phyloP scores from a whole-genome alignment of 108 stramenopile species.

The Craspedostauros australis region DNA sequence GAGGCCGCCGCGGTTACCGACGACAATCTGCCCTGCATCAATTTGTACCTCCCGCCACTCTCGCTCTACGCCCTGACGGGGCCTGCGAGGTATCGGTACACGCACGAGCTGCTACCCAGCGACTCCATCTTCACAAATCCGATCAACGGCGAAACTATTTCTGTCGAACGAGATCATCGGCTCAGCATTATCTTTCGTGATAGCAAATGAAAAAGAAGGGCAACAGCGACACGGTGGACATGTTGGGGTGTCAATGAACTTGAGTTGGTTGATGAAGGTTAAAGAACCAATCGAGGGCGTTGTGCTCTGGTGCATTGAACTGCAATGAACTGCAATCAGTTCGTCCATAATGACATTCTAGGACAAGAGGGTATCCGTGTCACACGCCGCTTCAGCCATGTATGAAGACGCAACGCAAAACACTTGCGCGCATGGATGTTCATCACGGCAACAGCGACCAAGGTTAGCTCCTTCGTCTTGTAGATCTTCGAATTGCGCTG shows the following conservation, averaged over 20 bases:
- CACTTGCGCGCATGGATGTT: no score
- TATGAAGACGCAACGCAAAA: no score
- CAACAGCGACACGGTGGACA: no score
- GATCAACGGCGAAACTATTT: constrained; percentile 10
- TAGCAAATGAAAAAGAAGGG: constrained; percentile 29
- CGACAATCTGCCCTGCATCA: no score
- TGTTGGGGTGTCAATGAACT: no score
- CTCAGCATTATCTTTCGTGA: constrained; percentile 80
- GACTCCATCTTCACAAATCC: constrained; percentile 36
- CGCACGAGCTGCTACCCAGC: constrained; percentile 60
- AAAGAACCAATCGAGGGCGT: background rate
- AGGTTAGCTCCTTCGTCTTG: no score
- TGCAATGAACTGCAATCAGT: background rate
- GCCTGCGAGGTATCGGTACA: constrained; percentile 56
- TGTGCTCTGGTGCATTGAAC: background rate
- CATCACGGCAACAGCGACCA: no score
- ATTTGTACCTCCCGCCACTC: constrained; percentile 64
- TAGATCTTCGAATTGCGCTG: no score
- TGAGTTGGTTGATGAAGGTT: no score
- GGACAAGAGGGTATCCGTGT: background rate
- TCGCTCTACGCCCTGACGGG: constrained; percentile 70
- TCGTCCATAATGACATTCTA: background rate
- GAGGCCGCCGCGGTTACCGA: background rate
- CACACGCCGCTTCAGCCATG: background rate
- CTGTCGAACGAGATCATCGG: constrained; percentile 50